A percentile compares a stretch with the other conserved stretches of the same genome.
Evolutionary conservation across 805 yeast species (phyloP).

Genomic region (Zygotorulaspora danielsina): DNA sequence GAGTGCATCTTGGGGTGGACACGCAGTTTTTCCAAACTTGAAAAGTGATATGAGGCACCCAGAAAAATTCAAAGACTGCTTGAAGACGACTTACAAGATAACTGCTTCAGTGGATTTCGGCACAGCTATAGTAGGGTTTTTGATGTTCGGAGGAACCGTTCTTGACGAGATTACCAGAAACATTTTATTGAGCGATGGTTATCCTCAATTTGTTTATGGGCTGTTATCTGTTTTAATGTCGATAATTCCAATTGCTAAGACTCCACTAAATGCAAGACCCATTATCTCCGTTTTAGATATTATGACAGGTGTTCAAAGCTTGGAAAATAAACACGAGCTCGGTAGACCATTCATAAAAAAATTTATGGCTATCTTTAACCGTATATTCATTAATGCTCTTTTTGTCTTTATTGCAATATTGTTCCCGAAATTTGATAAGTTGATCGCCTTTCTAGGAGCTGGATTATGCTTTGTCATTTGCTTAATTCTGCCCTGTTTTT

Average conservation of each 20-base stretch:
- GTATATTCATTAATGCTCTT: conserved; percentile 48
- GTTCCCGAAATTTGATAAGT: conserved; percentile 74
- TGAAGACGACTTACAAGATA: conserved; percentile 55
- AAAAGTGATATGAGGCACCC: conserved; percentile 71
- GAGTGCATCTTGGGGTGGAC: conserved; percentile 84
- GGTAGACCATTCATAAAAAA: conserved; percentile 21
- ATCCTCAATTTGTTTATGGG: conserved; percentile 58
- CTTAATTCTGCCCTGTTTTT: conserved; percentile 68
- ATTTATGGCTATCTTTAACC: conserved; percentile 25
- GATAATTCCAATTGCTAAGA: conserved; percentile 76
- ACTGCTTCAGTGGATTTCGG: conserved; percentile 57
- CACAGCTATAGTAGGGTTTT: conserved; percentile 62
- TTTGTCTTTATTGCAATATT: conserved; percentile 58
- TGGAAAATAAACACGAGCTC: conserved; percentile 21
- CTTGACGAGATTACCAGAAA: conserved; percentile 76
- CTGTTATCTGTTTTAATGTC: conserved; percentile 67
- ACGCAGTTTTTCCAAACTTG: conserved; percentile 72
- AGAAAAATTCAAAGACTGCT: conserved; percentile 48
- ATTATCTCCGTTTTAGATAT: conserved; percentile 66
- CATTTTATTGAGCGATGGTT: conserved; percentile 59
- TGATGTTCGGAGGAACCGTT: conserved; percentile 74
- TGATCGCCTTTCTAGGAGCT: conserved; percentile 78
- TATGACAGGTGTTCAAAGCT: conserved; percentile 36
- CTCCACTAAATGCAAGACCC: conserved; percentile 81
- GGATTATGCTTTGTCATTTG: conserved; percentile 77